phyloP scores from a whole-genome alignment of 1,284 basidiomycete genomes.

The Apiotrichum porosum region DNA sequence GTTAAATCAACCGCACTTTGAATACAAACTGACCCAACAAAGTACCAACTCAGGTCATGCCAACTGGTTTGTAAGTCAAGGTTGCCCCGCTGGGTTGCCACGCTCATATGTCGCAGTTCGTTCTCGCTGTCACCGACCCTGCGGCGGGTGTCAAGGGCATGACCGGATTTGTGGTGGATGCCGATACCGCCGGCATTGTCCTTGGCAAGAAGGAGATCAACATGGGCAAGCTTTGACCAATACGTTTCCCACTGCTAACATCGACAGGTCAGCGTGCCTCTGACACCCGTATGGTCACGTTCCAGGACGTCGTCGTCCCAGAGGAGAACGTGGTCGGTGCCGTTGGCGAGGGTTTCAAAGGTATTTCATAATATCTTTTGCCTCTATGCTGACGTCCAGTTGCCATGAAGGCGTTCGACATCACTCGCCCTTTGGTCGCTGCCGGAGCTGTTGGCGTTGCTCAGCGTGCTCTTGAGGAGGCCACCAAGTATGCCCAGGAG shows the following conservation, averaged over 20 bases:
- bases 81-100: not conserved
- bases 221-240: too few species aligned
- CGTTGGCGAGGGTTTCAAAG: constrained; percentile 56
- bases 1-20: constrained; percentile 1
- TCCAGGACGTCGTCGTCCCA: constrained; percentile 53
- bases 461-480: constrained; percentile 54
- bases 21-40: not conserved
- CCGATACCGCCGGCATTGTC: constrained; percentile 51
- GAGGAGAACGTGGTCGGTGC: constrained; percentile 53
- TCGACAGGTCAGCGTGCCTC: constrained; percentile 52
- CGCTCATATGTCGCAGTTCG: constrained; percentile 41
- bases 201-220: constrained; percentile 57
- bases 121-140: constrained; percentile 55
- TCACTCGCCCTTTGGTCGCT: constrained; percentile 53
- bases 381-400: constrained; percentile 12
- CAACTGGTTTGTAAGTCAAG: constrained; percentile 48
- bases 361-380: constrained; percentile 16
- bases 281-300: constrained; percentile 56
- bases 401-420: constrained; percentile 56
- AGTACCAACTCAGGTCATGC: constrained; percentile 54
- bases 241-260: too few species aligned
- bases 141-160: constrained; percentile 51
- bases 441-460: constrained; percentile 55
- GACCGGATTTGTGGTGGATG: constrained; percentile 57
- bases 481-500: constrained; percentile 54